Percentiles rank a stretch among this genome's conserved stretches.
Conservation (phyloP, 495 filamentous ascomycete genomes). For the Talaromyces adpressus region DNA sequence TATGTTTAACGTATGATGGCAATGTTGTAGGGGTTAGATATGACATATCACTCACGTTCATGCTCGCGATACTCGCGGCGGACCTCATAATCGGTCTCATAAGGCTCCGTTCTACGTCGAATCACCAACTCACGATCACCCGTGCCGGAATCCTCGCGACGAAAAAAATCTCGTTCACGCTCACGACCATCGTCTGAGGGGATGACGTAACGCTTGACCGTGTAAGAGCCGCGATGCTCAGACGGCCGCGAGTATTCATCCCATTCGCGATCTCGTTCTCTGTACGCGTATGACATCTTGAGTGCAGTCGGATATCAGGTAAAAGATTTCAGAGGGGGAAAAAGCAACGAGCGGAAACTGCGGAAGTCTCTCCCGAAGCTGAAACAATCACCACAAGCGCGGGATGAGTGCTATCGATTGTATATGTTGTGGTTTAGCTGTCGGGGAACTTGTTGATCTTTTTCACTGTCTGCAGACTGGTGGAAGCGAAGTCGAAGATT, state of each 20-base stretch:
- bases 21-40: constrained; percentile 10
- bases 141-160: constrained; percentile 27
- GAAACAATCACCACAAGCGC: background rate
- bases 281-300: constrained; percentile 39
- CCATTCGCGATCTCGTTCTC: constrained; percentile 41
- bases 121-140: constrained; percentile 44
- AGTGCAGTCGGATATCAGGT: background rate
- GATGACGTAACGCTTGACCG: constrained; percentile 46
- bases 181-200: constrained; percentile 35
- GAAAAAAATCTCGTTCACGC: constrained; percentile 29
- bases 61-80: constrained; percentile 40
- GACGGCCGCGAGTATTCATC: constrained; percentile 18
- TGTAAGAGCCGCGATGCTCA: constrained; percentile 30
- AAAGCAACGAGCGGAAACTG: background rate
- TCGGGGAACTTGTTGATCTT: background rate
- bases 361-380: background rate
- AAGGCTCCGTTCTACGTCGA: constrained; percentile 37
- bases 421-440: background rate
- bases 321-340: background rate
- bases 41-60: constrained; percentile 38
- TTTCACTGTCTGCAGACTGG: background rate
- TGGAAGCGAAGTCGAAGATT: background rate
- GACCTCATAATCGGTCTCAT: constrained; percentile 37
- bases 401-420: background rate
- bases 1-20: background rate